Percentiles rank a stretch among this genome's conserved stretches.
Evolutionary conservation across 768 basidiomycete genomes (phyloP).

Genomic region (Boletus vermiculosoides): DNA sequence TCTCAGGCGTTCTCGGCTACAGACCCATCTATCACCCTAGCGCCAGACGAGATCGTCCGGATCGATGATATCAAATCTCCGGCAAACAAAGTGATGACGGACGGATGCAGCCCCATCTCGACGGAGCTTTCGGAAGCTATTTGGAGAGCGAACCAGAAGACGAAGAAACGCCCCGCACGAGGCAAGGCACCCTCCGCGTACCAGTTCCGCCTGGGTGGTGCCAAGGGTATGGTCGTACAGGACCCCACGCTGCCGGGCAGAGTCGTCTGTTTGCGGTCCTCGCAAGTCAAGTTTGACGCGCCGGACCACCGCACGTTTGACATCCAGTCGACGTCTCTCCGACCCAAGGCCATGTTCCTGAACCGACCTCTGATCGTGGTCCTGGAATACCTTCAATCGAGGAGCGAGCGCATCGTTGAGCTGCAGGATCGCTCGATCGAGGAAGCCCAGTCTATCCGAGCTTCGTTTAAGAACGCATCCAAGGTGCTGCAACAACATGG

Average conservation of each 20-base stretch:
- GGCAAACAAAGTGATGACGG: constrained; percentile 42
- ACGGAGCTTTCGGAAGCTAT: constrained; percentile 34
- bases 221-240: constrained; percentile 47
- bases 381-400: constrained; percentile 45
- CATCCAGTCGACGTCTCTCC: constrained; percentile 45
- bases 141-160: constrained; percentile 35
- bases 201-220: constrained; percentile 47
- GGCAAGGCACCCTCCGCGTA: constrained; percentile 37
- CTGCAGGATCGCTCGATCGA: constrained; percentile 40
- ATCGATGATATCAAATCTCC: constrained; percentile 33
- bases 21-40: constrained; percentile 43
- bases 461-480: constrained; percentile 37
- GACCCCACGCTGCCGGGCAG: constrained; percentile 39
- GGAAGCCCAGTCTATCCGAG: constrained; percentile 35
- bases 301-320: constrained; percentile 40
- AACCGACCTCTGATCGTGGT: constrained; percentile 50
- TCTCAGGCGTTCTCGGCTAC: constrained; percentile 55
- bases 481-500: constrained; percentile 43
- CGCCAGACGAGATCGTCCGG: constrained; percentile 33
- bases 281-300: constrained; percentile 50
- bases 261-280: constrained; percentile 40
- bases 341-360: constrained; percentile 43
- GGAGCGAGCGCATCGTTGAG: constrained; percentile 30
- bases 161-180: constrained; percentile 22
- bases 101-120: constrained; percentile 52